Conservation (phyloP, 331 rosid genomes). For the Ulmus americana region DNA sequence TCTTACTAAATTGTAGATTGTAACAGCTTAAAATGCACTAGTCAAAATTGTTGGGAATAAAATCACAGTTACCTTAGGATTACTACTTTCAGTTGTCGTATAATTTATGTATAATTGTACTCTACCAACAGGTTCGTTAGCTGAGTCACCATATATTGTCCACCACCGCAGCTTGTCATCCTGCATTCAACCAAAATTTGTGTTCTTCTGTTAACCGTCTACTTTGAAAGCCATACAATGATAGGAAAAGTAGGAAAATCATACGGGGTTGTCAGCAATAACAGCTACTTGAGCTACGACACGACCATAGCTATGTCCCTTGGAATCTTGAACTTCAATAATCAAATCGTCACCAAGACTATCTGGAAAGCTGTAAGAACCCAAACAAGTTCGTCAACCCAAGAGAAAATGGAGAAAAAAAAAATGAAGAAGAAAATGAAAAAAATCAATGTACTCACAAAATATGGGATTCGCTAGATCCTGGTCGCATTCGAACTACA, state of each 20-base stretch:
- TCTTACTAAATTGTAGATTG: too few species aligned
- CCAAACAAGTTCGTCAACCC: not conserved
- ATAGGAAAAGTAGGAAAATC: not conserved
- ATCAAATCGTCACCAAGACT: slow-evolving; percentile 26
- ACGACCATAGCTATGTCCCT: slow-evolving; percentile 24
- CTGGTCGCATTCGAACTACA: slow-evolving; percentile 28
- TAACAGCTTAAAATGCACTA: not conserved
- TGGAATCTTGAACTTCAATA: slow-evolving; percentile 32
- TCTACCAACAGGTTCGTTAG: slow-evolving; percentile 28
- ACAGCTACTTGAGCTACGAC: slow-evolving; percentile 31
- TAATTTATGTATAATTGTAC: slow-evolving; percentile 27
- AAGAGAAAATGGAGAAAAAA: not conserved
- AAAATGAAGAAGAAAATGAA: not conserved
- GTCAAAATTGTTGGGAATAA: not conserved
- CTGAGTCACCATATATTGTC: slow-evolving; percentile 27
- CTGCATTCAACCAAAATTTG: slow-evolving; percentile 20
- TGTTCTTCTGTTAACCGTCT: not conserved
- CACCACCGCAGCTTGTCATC: slow-evolving; percentile 31
- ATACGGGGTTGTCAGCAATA: slow-evolving; percentile 25
- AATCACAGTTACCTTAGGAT: slow-evolving; percentile 23
- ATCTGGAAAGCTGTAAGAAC: slow-evolving; percentile 29
- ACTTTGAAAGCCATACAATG: not conserved
- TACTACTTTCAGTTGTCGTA: slow-evolving; percentile 17
- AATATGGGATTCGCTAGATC: slow-evolving; percentile 25
- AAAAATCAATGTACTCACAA: slow-evolving; percentile 20